These are phyloP conservation scores for Geoglossum cookeanum DNA, from an alignment of 2,329 filamentous ascomycete species.

Conservation along the genomic window DNA sequence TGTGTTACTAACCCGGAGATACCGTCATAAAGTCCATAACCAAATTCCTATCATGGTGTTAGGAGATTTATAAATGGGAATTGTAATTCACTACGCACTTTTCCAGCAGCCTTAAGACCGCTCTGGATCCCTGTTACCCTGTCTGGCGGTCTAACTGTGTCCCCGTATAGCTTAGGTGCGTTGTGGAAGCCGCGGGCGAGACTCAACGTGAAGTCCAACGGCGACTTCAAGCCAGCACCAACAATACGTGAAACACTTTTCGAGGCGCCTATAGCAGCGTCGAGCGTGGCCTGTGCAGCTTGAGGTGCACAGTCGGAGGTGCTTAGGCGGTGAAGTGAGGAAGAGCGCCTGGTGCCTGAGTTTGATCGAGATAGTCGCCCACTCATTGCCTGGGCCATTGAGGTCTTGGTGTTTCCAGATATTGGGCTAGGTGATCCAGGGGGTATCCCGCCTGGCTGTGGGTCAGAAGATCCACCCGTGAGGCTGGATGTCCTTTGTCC, in stretches of 20 bases:
- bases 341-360: background rate
- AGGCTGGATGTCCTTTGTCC: background rate
- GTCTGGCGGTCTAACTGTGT: slow-evolving; percentile 59
- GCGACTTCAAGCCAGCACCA: slow-evolving; percentile 55
- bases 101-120: slow-evolving; percentile 59
- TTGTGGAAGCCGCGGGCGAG: slow-evolving; percentile 79
- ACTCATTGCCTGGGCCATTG: slow-evolving; percentile 16
- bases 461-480: background rate
- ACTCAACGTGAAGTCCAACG: slow-evolving; percentile 69
- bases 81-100: slow-evolving; percentile 22
- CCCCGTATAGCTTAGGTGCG: slow-evolving; percentile 66
- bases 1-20: slow-evolving; percentile 66
- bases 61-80: background rate
- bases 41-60: slow-evolving; percentile 35
- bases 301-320: background rate
- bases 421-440: background rate
- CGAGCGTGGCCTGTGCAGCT: slow-evolving; percentile 1
- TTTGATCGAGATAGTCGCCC: slow-evolving; percentile 15
- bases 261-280: slow-evolving; percentile 37
- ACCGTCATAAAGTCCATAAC: slow-evolving; percentile 61
- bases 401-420: slow-evolving; percentile 4
- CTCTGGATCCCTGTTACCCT: slow-evolving; percentile 62
- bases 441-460: background rate
- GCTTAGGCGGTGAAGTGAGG: background rate
- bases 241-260: slow-evolving; percentile 55